phyloP scores from a whole-genome alignment of 495 filamentous ascomycete species.

The Xylona heveae region DNA sequence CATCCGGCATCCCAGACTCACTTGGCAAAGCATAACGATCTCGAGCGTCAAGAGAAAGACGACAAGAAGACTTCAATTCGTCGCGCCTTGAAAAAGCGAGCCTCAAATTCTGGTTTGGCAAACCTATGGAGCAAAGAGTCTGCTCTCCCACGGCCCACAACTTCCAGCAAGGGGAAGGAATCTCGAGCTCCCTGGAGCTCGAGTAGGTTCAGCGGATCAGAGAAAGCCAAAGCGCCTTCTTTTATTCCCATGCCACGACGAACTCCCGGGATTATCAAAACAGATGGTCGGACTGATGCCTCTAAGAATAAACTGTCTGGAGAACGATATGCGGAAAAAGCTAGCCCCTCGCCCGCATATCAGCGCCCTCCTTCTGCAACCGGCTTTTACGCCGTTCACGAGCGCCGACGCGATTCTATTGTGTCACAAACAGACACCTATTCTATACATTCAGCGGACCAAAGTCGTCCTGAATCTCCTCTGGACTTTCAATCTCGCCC shows the following conservation, averaged over 20 bases:
- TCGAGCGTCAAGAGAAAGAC: constrained; percentile 2
- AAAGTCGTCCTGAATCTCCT: constrained; percentile 27
- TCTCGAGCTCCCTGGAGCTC: constrained; percentile 1
- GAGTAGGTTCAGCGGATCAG: too few species aligned
- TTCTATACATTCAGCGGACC: constrained; percentile 25
- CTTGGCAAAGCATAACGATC: constrained; percentile 7
- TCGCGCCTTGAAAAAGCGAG: constrained; percentile 11
- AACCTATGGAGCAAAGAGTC: constrained; percentile 12
- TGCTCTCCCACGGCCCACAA: not conserved
- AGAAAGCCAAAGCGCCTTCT: too few species aligned
- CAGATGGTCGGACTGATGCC: too few species aligned
- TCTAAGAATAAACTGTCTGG: too few species aligned
- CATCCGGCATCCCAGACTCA: too few species aligned
- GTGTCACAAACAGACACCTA: constrained; percentile 38
- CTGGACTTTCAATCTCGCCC: constrained; percentile 22
- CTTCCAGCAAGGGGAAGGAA: constrained; percentile 1
- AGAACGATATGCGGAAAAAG: too few species aligned
- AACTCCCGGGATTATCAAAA: too few species aligned
- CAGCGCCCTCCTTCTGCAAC: constrained; percentile 15
- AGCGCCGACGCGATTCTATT: constrained; percentile 31
- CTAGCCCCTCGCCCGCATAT: too few species aligned
- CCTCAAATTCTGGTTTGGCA: constrained; percentile 7
- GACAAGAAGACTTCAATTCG: constrained; percentile 12
- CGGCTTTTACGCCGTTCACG: constrained; percentile 28
- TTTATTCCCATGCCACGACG: too few species aligned